Base-by-base conservation (phyloP, 495 filamentous ascomycete species). In the Penicillium alfredii region DNA sequence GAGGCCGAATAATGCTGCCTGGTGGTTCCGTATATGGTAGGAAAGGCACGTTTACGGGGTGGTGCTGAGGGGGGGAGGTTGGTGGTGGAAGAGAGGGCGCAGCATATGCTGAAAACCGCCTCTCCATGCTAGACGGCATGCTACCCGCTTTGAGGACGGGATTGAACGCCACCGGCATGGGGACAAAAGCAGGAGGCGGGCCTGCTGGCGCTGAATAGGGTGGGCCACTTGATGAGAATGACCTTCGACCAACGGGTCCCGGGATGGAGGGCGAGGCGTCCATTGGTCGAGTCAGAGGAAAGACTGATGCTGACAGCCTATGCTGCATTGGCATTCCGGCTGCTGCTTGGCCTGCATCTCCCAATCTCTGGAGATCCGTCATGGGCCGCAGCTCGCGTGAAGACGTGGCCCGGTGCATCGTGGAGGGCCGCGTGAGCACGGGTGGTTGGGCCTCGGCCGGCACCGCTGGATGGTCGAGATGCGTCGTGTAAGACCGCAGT, bases 341-440 rank as follows among this genome's bases (percentile, higher is more conserved):
- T 7, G 33, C 20, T 10, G 49, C 48, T n/a, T 48, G 35, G 25
- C 29, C 23, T 40, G 43, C 47, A 19, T 53, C 49, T 3, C 47
- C 35, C 9, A 56, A 40, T 33, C 45, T 42, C 9, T 68, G 64
- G 2, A 69, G 51, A 47, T 71, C 66, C 10, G 66, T 64, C 55
- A 68, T 60, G 4, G 66, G 66, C 18, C 66, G 55, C 12, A 71
- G 45, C 47, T 71, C 66, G 3, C 66, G 61, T 10, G 66, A 71
- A 22, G 61, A 62, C 0, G 64, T 68, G 11, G 56, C 53, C 15
- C 63, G 45, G 35, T 71, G 66, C 36, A 62, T 54, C n/a, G 36
- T 33, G 8, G 44, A 46, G 17, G 63, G 54, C 32, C 56, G 55
- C 1, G 50, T 14, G 12, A 51, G 17, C 16, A 49, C 42, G 6